These are phyloP conservation scores for Mycosphaerella sp. DNA, from an alignment of 2,329 filamentous ascomycete genomes.

Conservation along the genomic window DNA sequence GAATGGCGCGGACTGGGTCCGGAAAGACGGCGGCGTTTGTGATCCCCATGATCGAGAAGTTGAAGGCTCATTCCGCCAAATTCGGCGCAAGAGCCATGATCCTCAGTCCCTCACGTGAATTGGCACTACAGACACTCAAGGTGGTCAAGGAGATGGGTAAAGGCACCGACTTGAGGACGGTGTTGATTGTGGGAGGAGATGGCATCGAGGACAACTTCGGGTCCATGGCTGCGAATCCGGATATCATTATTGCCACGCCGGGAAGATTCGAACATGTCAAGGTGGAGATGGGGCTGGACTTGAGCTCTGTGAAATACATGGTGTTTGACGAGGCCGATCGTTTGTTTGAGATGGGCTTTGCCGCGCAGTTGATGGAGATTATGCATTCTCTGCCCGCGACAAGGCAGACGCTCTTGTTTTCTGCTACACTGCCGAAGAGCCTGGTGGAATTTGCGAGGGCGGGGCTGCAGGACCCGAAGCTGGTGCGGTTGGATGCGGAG, in stretches of 20 bases:
- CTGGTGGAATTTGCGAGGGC: constrained; percentile 94
- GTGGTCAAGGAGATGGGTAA: constrained; percentile 91
- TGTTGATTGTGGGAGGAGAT: constrained; percentile 88
- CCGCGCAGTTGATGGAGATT: constrained; percentile 87
- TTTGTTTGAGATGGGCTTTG: constrained; percentile 98
- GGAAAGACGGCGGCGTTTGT: constrained; percentile 98
- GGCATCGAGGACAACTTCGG: constrained; percentile 92
- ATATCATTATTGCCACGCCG: constrained; percentile 94
- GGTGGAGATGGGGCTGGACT: constrained; percentile 87
- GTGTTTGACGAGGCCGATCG: constrained; percentile 98
- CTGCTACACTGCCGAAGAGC: constrained; percentile 86
- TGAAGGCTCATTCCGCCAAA: constrained; percentile 79
- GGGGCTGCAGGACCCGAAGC: constrained; percentile 82
- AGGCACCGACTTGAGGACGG: constrained; percentile 85
- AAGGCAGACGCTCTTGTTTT: constrained; percentile 89
- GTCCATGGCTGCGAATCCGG: constrained; percentile 87
- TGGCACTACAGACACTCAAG: constrained; percentile 90
- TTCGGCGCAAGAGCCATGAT: constrained; percentile 83
- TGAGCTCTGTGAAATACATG: constrained; percentile 87
- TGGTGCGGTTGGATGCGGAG: constrained; percentile 87
- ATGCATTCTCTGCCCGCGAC: constrained; percentile 76
- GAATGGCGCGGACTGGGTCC: constrained; percentile 97
- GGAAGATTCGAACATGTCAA: constrained; percentile 95
- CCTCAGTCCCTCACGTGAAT: constrained; percentile 84
- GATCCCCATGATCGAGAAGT: constrained; percentile 92